Conservation (phyloP, 176 grass and related monocot species). For the Ananas comosus region DNA sequence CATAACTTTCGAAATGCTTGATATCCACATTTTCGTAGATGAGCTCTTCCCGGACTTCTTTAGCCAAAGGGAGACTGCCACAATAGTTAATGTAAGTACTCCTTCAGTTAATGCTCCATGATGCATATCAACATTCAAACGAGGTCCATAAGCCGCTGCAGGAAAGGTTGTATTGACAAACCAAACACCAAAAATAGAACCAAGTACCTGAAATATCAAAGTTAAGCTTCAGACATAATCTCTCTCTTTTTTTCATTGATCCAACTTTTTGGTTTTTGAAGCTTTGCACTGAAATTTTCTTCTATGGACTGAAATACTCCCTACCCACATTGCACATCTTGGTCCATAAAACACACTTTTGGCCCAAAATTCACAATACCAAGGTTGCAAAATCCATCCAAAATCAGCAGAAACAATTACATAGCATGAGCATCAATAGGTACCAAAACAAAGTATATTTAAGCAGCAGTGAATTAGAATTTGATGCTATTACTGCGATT, state of each 20-base stretch:
- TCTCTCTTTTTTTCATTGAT: no score
- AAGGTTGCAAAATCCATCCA: no score
- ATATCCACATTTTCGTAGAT: slow-evolving; percentile 19
- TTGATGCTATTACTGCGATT: no score
- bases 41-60: slow-evolving; percentile 11
- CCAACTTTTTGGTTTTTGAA: no score
- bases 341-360: neutral
- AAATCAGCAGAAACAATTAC: no score
- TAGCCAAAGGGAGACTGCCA: slow-evolving; percentile 3
- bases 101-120: slow-evolving; percentile 18
- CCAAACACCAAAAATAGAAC: slow-evolving; percentile 19
- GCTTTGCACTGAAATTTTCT: no score
- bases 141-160: slow-evolving; percentile 11
- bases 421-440: no score
- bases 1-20: slow-evolving; percentile 6
- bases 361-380: no score
- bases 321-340: no score
- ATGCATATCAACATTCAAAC: slow-evolving; percentile 11
- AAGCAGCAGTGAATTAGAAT: no score
- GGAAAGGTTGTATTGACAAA: slow-evolving; percentile 10
- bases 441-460: no score
- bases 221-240: neutral
- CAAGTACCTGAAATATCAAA: slow-evolving; percentile 8
- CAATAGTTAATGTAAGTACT: slow-evolving; percentile 6
- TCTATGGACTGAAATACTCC: no score